Conservation (phyloP, 768 basidiomycete species). For the Suillus spraguei region DNA sequence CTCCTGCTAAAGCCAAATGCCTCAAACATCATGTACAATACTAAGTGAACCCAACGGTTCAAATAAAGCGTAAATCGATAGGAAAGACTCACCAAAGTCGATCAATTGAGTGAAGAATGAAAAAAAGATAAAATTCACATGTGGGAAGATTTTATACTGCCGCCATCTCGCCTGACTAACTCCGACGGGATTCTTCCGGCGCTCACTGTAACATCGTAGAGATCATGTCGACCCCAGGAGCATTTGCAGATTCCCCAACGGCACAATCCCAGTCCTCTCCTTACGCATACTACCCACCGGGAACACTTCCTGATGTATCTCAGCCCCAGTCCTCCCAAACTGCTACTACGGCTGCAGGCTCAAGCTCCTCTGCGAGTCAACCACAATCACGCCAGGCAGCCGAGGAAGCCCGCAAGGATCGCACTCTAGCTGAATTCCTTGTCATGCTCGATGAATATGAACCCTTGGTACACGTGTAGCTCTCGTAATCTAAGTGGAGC, state of each 20-base stretch:
- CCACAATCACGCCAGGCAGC: slow-evolving; percentile 67
- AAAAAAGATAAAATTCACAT: slow-evolving; percentile 12
- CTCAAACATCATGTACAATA: slow-evolving; percentile 75
- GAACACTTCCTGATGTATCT: slow-evolving; percentile 22
- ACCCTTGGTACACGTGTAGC: slow-evolving; percentile 66
- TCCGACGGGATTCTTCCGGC: slow-evolving; percentile 28
- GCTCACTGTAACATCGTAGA: slow-evolving; percentile 24
- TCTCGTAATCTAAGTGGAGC: slow-evolving; percentile 2
- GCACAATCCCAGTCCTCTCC: slow-evolving; percentile 30
- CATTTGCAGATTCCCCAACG: slow-evolving; percentile 35
- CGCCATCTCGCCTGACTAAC: slow-evolving; percentile 19
- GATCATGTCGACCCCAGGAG: slow-evolving; percentile 34
- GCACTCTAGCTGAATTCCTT: slow-evolving; percentile 90
- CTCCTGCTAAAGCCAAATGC: slow-evolving; percentile 90
- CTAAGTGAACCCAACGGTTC: not conserved
- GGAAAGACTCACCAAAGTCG: slow-evolving; percentile 26
- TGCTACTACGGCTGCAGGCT: slow-evolving; percentile 17
- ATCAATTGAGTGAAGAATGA: slow-evolving; percentile 14
- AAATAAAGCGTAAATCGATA: slow-evolving; percentile 7
- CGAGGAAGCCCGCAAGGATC: slow-evolving; percentile 85
- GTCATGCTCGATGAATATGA: slow-evolving; percentile 97
- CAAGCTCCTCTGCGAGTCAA: slow-evolving; percentile 26
- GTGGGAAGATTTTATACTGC: slow-evolving; percentile 25
- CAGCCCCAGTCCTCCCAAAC: slow-evolving; percentile 24
- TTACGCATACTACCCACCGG: slow-evolving; percentile 21